Base-by-base conservation (phyloP, 495 filamentous ascomycete genomes). In the Neurospora intermedia region DNA sequence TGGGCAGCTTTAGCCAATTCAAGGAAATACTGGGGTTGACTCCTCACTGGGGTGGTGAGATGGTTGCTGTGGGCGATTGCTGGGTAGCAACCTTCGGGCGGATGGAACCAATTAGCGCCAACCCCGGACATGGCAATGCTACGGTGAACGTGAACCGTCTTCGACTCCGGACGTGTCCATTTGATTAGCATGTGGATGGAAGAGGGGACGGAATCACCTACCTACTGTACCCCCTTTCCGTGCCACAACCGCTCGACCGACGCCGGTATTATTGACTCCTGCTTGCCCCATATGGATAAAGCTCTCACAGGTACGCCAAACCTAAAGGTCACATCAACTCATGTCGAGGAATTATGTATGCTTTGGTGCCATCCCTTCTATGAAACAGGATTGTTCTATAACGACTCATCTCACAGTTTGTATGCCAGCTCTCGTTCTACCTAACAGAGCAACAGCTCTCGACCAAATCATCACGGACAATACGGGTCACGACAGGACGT, bases 61-160 rank as follows among this genome's bases (percentile, higher is more conserved):
- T 77, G 48, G 54, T 71, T 73, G 18, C 70, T 76, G 40, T 76
- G 71, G 70, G 38, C 18, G 39, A 73, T 40, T 40, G 70, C 20
- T 46, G 38, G 15, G 42, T 74, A 69, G 74, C 69, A 43, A 73
- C 42, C 54, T 73, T 79, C 77, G 77, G 77, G 41, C 76, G 74
- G 74, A 79, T 31, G 77, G 77, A 79, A 77, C 76, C 77, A 79
- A 79, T 79, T 45, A 79, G 73, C 73, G 71, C 42, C 54, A 13
- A 16, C 13, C 43, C 38, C 45, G 43, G 43, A 40, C 66, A 43
- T 40, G 39, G 35, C 71, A 43, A 35, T 62, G 54, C 54, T 62
- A 62, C 54, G 54, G 54, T 62, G 23, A 62, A 62, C 23, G 54
- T 62, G 23, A 62, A 62, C 23, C 15, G 31, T 27, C 54, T 45